Conservation (phyloP, 345 rosid species). For the Raphanus sativus region DNA sequence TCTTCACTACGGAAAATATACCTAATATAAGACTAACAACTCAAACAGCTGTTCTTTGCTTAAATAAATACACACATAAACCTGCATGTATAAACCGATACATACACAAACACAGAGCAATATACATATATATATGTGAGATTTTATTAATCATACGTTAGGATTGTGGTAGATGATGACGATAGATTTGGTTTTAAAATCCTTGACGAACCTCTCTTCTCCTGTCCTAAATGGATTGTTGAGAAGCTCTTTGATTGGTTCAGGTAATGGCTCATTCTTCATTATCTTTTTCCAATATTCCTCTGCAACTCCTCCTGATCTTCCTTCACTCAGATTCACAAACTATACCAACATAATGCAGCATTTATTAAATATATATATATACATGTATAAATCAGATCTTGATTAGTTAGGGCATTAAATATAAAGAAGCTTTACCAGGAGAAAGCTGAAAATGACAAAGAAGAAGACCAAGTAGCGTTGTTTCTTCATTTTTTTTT, state of each 20-base stretch:
- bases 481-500: slow-evolving; percentile 34
- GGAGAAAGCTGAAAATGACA: slow-evolving; percentile 30
- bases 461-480: slow-evolving; percentile 30
- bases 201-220: slow-evolving; percentile 23
- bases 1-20: background rate
- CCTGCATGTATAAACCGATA: slow-evolving; percentile 20
- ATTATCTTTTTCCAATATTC: slow-evolving; percentile 63
- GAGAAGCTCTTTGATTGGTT: slow-evolving; percentile 47
- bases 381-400: slow-evolving; percentile 7
- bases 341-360: slow-evolving; percentile 30
- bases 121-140: background rate
- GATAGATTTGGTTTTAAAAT: slow-evolving; percentile 32
- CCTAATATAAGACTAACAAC: slow-evolving; percentile 3
- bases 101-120: slow-evolving; percentile 9
- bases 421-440: slow-evolving; percentile 24
- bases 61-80: background rate
- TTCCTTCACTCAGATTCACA: slow-evolving; percentile 47
- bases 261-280: slow-evolving; percentile 63
- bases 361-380: background rate
- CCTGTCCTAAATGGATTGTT: slow-evolving; percentile 36
- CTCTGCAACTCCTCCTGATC: slow-evolving; percentile 40
- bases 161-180: slow-evolving; percentile 39
- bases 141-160: slow-evolving; percentile 2
- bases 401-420: slow-evolving; percentile 17
- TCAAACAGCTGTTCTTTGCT: slow-evolving; percentile 2